Conservation (phyloP, 1,284 basidiomycete species). For the Anthracocystis panici-leucophaei region DNA sequence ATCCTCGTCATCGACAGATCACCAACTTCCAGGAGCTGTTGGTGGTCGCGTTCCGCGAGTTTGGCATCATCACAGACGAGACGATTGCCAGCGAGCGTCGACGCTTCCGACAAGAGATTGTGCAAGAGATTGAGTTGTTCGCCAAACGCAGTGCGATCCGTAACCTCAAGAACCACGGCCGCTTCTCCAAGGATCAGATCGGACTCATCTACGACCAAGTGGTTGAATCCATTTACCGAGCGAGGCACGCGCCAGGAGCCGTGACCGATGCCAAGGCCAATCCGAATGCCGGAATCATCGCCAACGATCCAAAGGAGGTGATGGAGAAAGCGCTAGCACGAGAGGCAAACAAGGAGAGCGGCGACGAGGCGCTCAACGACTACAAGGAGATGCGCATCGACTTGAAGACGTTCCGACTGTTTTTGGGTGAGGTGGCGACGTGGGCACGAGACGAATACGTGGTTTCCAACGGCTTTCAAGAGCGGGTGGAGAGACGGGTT, state of each 20-base stretch:
- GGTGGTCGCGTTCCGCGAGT: constrained; percentile 78
- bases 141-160: constrained; percentile 93
- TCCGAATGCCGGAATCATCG: constrained; percentile 48
- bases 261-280: constrained; percentile 26
- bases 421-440: constrained; percentile 90
- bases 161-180: constrained; percentile 83
- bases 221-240: constrained; percentile 68
- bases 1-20: constrained; percentile 91
- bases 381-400: constrained; percentile 83
- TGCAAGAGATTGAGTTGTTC: constrained; percentile 93
- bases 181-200: constrained; percentile 88
- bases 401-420: constrained; percentile 85
- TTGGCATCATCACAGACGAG: constrained; percentile 94
- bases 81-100: constrained; percentile 89
- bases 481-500: constrained; percentile 65
- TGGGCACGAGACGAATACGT: constrained; percentile 97
- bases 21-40: constrained; percentile 95
- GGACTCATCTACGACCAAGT: constrained; percentile 67
- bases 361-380: constrained; percentile 57
- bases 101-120: constrained; percentile 88
- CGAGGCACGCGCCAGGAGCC: constrained; percentile 60
- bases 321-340: constrained; percentile 49
- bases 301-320: constrained; percentile 49
- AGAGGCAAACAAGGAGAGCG: constrained; percentile 26
- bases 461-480: constrained; percentile 73